phyloP scores from a whole-genome alignment of 352 stramenopile genomes.

The Aphanomyces invadans region DNA sequence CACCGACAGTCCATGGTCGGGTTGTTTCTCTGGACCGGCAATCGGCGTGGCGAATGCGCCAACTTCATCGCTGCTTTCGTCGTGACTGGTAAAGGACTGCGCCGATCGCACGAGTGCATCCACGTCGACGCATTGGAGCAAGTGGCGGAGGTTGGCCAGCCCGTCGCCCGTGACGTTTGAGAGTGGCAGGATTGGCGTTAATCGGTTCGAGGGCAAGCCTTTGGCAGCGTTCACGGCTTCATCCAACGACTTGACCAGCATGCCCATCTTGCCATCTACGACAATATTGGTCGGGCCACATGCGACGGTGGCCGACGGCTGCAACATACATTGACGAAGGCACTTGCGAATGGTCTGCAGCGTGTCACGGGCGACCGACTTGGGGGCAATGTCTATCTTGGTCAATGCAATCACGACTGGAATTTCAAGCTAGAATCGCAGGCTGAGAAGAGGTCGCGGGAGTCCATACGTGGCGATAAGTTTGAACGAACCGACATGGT shows the following conservation, averaged over 20 bases:
- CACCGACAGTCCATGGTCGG: conserved; percentile 26
- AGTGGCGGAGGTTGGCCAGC: conserved; percentile 65
- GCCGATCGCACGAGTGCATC: conserved; percentile 47
- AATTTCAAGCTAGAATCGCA: conserved; percentile 63
- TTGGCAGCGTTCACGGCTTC: conserved; percentile 84
- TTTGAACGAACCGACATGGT: conserved; percentile 58
- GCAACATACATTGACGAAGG: conserved; percentile 58
- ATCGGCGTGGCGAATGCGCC: no score
- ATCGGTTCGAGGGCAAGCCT: conserved; percentile 82
- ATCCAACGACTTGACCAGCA: conserved; percentile 85
- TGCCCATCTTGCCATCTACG: conserved; percentile 87
- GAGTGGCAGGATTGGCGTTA: conserved; percentile 95
- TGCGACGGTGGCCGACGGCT: no score
- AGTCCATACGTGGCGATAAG: neutral
- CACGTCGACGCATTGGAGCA: conserved; percentile 55
- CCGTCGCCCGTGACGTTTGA: conserved; percentile 97
- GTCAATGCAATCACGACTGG: conserved; percentile 91
- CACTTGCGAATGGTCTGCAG: conserved; percentile 82
- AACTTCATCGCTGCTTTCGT: conserved; percentile 28
- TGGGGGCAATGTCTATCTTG: conserved; percentile 92
- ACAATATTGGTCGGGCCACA: no score
- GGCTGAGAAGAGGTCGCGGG: neutral
- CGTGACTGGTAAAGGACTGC: conserved; percentile 45
- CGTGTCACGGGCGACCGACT: conserved; percentile 90
- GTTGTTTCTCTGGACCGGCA: no score